Base-by-base conservation (phyloP, 257 asterid genomes). In the Nicotiana otophora region DNA sequence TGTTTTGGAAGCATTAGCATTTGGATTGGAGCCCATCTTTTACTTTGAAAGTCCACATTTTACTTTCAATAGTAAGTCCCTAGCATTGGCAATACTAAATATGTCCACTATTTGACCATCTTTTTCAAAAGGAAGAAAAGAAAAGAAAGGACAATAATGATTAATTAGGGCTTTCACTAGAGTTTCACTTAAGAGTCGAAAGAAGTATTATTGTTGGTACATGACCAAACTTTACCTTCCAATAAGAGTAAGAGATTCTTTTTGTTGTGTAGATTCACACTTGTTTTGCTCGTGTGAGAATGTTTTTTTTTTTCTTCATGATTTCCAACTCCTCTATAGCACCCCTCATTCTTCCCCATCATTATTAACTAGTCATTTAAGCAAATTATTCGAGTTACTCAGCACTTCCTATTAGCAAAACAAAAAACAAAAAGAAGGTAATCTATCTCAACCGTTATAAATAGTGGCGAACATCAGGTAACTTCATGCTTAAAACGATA, bases 1-100 rank as follows among this genome's bases (percentile, higher is more conserved):
- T 60, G 62, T 74, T 81, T 87, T 84, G 88, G 84, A 74, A 63
- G 36, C 23, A 58, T 70, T 58, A 39, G 19, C 19, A 67, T n/a
- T 5, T 69, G 77, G 30, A 69, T 39, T 20, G 23, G 26, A 48
- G 62, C 42, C 80, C 80, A 48, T 26, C 48, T 53, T 15, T 74
- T 61, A 26, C 62, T 74, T 74, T 74, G 79, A 74, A 74, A 74
- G 20, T 23, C 62, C 36, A 72, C 36, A 46, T 46, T 63, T 64
- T 1, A 54, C 53, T 57, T 46, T 10, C 76, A 82, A 16, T 60
- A 19, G 72, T 77, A 54, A 8, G 72, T 20, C 70, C 28, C 64
- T 74, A 60, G 75, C 60, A 79, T 79, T 79, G 82, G 82, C 36
- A 61, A 79, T 61, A 12, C 81, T 4, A 79, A 9, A 39, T 34